These are phyloP conservation scores for Galeopsis tetrahit DNA, from an alignment of 257 asterid genomes.

Conservation along the genomic window DNA sequence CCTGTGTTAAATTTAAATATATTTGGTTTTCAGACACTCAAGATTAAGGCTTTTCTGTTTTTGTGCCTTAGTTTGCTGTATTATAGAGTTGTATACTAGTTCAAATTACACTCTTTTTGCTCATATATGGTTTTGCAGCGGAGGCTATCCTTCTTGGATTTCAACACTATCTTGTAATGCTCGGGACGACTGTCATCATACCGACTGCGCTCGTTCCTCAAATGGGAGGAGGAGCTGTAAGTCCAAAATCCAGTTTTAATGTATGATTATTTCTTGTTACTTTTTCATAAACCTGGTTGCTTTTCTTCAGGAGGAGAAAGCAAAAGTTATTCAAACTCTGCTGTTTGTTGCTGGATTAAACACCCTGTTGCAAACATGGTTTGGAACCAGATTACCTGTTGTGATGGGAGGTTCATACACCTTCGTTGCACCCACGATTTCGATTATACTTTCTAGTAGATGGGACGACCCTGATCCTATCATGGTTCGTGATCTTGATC, in stretches of 20 bases:
- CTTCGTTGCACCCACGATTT: constrained; percentile 87
- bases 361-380: constrained; percentile 71
- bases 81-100: not conserved
- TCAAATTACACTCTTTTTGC: not conserved
- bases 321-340: constrained; percentile 77
- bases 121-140: constrained; percentile 53
- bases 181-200: constrained; percentile 77
- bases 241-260: constrained; percentile 26
- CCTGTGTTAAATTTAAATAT: not conserved
- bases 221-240: constrained; percentile 95
- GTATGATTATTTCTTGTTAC: not conserved
- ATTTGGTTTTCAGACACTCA: not conserved
- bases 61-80: not conserved
- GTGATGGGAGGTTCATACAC: constrained; percentile 93
- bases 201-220: constrained; percentile 89
- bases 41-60: not conserved
- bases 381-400: constrained; percentile 85
- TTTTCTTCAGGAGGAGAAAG: constrained; percentile 77
- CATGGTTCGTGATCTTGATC: constrained; percentile 52
- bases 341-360: constrained; percentile 87
- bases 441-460: constrained; percentile 84
- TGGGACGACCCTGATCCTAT: constrained; percentile 85
- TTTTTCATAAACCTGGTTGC: not conserved
- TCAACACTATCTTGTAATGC: constrained; percentile 88
- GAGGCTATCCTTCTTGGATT: constrained; percentile 93